Conservation (phyloP, 805 yeast species). For the Pichia exigua region DNA sequence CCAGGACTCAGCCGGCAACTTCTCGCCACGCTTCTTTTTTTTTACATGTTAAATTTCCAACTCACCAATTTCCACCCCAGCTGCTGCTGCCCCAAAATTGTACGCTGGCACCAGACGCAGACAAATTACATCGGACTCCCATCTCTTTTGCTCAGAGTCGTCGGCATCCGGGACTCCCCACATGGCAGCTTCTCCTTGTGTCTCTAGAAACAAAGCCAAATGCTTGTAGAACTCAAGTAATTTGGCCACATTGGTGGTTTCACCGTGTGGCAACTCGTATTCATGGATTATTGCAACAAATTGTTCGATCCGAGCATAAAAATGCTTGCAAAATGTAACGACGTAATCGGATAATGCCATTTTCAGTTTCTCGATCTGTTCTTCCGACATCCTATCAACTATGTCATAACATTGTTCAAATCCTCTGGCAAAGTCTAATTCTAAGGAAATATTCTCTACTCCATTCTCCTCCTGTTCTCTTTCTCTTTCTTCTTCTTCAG, state of each 20-base stretch:
- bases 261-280: neutral
- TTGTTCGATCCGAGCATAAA: neutral
- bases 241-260: neutral
- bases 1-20: neutral
- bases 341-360: neutral
- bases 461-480: conserved; percentile 8
- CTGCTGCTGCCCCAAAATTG: neutral
- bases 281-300: neutral
- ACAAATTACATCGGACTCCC: neutral
- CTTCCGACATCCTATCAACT: neutral
- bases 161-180: neutral
- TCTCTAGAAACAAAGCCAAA: neutral
- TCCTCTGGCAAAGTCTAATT: neutral
- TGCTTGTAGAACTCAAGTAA: neutral
- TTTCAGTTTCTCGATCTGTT: neutral
- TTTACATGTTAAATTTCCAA: too few relatives aligned
- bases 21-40: too few relatives aligned
- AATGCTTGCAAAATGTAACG: neutral
- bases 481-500: conserved; percentile 17
- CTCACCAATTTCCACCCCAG: neutral
- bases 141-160: too few relatives aligned
- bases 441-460: neutral
- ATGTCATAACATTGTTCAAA: neutral
- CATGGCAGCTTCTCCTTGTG: neutral
- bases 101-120: neutral